phyloP scores from a whole-genome alignment of 106 monocot genomes.

The Gastrodia elata region DNA sequence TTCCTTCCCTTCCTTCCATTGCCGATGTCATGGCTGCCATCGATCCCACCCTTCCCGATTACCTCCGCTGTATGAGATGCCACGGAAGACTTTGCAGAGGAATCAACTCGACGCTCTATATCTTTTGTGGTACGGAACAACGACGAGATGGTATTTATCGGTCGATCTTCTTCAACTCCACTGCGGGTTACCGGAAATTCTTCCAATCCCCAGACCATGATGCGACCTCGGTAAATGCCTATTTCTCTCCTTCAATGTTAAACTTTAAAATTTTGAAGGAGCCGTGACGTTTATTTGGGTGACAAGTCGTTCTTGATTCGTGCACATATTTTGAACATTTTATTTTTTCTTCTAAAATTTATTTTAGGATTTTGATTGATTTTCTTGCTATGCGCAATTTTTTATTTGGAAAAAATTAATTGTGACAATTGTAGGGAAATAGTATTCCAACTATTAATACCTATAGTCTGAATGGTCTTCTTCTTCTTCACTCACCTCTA shows the following conservation, averaged over 20 bases:
- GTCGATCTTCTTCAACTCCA: slow-evolving; percentile 46
- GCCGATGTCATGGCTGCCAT: slow-evolving; percentile 27
- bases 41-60: slow-evolving; percentile 23
- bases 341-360: background rate
- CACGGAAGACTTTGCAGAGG: slow-evolving; percentile 39
- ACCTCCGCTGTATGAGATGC: slow-evolving; percentile 47
- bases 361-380: background rate
- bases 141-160: slow-evolving; percentile 17
- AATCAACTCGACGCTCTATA: slow-evolving; percentile 38
- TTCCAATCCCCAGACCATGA: slow-evolving; percentile 64
- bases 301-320: no score
- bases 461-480: background rate
- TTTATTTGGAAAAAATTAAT: background rate
- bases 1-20: slow-evolving; percentile 22
- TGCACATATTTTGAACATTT: background rate
- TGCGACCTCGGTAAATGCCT: slow-evolving; percentile 67
- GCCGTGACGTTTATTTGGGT: no score
- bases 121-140: slow-evolving; percentile 48
- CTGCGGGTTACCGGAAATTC: slow-evolving; percentile 39
- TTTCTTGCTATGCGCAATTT: background rate
- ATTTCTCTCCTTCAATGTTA: background rate
- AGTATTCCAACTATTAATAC: background rate
- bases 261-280: background rate
- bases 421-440: background rate
- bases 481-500: background rate